Percentiles rank a stretch among this genome's conserved stretches.
These are phyloP conservation scores for Anthoceros angustus DNA, from an alignment of 225 moss, liverwort and hornwort genomes.

Conservation along the genomic window DNA sequence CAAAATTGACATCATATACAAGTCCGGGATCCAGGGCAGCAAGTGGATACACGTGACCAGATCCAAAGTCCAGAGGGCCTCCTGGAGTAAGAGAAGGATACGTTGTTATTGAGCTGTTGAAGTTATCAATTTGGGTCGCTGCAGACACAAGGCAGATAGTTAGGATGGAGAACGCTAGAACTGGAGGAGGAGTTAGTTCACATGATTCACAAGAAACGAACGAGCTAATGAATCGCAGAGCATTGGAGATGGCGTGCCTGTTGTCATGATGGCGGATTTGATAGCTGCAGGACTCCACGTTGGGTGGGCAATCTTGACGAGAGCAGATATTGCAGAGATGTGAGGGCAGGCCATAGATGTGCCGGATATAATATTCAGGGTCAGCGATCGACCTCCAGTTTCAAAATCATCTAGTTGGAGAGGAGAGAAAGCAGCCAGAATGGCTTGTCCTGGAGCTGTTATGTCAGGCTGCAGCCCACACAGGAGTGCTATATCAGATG, in stretches of 20 bases:
- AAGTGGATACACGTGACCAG: constrained; percentile 7
- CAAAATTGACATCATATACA: constrained; percentile 2
- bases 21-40: constrained; percentile 9
- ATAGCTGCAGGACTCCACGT: constrained; percentile 40
- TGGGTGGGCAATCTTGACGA: constrained; percentile 32
- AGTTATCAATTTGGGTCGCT: constrained; percentile 12
- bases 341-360: constrained; percentile 48
- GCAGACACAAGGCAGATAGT: background rate
- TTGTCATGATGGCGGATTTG: constrained; percentile 40
- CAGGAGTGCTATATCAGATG: background rate
- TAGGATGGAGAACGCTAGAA: too few species aligned
- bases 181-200: too few species aligned
- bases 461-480: constrained; percentile 20
- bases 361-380: constrained; percentile 38
- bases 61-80: constrained; percentile 6
- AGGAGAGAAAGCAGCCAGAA: constrained; percentile 31
- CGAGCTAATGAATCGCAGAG: too few species aligned
- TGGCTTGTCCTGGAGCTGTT: constrained; percentile 34
- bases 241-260: constrained; percentile 1
- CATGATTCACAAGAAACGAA: background rate
- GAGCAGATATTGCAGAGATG: constrained; percentile 20
- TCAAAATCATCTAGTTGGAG: background rate
- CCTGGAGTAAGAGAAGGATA: background rate
- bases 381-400: constrained; percentile 18
- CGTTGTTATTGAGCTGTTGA: background rate